Conservation (phyloP, 208 protist species). For the Plasmodiophora brassicae region DNA sequence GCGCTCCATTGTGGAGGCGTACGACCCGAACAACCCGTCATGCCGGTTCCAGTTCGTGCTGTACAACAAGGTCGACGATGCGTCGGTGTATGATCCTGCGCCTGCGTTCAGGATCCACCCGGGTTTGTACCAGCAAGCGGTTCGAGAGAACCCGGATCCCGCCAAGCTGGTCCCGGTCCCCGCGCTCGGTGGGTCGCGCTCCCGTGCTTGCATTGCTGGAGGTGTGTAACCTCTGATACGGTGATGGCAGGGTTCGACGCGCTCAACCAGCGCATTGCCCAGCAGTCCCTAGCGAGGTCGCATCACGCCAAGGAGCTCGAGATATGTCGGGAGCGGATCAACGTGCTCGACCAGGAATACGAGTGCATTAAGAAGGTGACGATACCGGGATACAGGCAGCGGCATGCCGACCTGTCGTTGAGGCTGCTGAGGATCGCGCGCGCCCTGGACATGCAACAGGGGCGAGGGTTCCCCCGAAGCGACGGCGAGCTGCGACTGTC, state of each 20-base stretch:
- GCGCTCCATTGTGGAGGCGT: background rate
- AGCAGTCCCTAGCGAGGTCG: background rate
- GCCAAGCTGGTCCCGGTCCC: background rate
- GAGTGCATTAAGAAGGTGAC: background rate
- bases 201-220: background rate
- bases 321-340: background rate
- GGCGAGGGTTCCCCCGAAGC: background rate
- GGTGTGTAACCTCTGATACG: background rate
- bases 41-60: background rate
- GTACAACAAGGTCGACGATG: background rate
- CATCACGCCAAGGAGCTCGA: background rate
- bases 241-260: background rate
- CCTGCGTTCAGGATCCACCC: background rate
- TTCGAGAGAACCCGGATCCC: background rate
- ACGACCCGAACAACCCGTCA: background rate
- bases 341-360: background rate
- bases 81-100: background rate
- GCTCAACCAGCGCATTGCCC: background rate
- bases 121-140: background rate
- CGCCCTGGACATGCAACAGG: background rate
- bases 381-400: background rate
- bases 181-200: background rate
- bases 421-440: background rate
- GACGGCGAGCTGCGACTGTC: background rate
- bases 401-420: background rate